These are phyloP conservation scores for Lupinus albus DNA, from an alignment of 306 rosid species.

Conservation along the genomic window DNA sequence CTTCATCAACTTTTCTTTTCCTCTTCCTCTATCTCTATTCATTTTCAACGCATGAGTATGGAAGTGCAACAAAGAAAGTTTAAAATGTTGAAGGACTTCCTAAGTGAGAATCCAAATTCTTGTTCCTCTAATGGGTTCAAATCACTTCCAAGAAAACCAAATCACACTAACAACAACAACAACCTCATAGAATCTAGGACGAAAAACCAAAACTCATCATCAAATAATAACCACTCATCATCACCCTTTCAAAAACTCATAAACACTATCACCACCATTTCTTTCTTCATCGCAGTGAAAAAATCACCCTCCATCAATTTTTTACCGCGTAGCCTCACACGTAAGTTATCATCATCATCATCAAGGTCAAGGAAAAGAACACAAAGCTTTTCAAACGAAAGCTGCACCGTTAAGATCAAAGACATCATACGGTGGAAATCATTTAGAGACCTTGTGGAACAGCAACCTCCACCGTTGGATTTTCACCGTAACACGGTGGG, in stretches of 20 bases:
- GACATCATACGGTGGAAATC: slow-evolving; percentile 89
- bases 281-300: slow-evolving; percentile 48
- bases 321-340: slow-evolving; percentile 56
- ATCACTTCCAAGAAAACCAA: slow-evolving; percentile 55
- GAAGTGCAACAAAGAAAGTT: slow-evolving; percentile 47
- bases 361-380: not conserved
- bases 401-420: slow-evolving; percentile 52
- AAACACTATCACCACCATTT: slow-evolving; percentile 53
- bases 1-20: not conserved
- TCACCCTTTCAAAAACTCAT: slow-evolving; percentile 60
- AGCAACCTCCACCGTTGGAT: slow-evolving; percentile 37
- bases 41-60: slow-evolving; percentile 33
- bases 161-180: slow-evolving; percentile 18
- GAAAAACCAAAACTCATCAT: not conserved
- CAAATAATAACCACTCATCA: slow-evolving; percentile 33
- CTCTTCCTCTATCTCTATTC: not conserved
- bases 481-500: slow-evolving; percentile 14
- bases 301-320: slow-evolving; percentile 52
- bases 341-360: slow-evolving; percentile 42
- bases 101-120: slow-evolving; percentile 52
- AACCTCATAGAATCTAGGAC: slow-evolving; percentile 16
- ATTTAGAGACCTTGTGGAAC: slow-evolving; percentile 54
- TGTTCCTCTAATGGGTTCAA: slow-evolving; percentile 61
- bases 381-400: slow-evolving; percentile 3
- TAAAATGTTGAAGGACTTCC: slow-evolving; percentile 71